phyloP scores from a whole-genome alignment of 495 filamentous ascomycete species.

The Penicillium coffeae region DNA sequence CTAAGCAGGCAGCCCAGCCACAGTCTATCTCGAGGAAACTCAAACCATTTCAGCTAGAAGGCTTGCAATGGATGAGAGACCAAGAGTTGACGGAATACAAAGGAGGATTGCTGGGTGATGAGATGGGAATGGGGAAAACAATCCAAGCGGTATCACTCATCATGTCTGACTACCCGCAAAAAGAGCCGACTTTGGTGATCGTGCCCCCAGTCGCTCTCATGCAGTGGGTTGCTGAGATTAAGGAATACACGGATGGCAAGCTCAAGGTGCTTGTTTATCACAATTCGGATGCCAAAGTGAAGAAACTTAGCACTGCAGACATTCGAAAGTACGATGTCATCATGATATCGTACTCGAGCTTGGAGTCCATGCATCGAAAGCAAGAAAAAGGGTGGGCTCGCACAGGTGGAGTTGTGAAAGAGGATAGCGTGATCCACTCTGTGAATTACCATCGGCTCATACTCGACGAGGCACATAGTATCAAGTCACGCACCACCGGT shows the following conservation, averaged over 20 bases:
- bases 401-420: conserved; percentile 68
- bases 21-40: conserved; percentile 71
- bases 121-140: conserved; percentile 98
- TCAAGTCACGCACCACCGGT: conserved; percentile 84
- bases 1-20: conserved; percentile 70
- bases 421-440: conserved; percentile 81
- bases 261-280: conserved; percentile 88
- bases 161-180: conserved; percentile 92
- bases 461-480: conserved; percentile 93
- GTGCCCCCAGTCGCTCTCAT: conserved; percentile 93
- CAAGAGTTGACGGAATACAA: conserved; percentile 84
- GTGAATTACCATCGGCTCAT: conserved; percentile 88
- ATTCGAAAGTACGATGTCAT: conserved; percentile 84
- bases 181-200: conserved; percentile 77
- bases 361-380: conserved; percentile 88
- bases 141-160: conserved; percentile 95
- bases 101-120: conserved; percentile 88
- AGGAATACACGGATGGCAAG: conserved; percentile 83
- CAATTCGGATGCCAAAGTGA: conserved; percentile 77
- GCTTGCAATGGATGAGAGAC: conserved; percentile 85
- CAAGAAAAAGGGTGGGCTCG: conserved; percentile 88
- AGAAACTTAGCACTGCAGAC: conserved; percentile 66
- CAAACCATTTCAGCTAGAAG: conserved; percentile 90
- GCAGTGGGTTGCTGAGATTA: conserved; percentile 95
- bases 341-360: conserved; percentile 91